Conservation (phyloP, 2,329 filamentous ascomycete genomes). For the Pseudopyrenochaeta lycopersici region DNA sequence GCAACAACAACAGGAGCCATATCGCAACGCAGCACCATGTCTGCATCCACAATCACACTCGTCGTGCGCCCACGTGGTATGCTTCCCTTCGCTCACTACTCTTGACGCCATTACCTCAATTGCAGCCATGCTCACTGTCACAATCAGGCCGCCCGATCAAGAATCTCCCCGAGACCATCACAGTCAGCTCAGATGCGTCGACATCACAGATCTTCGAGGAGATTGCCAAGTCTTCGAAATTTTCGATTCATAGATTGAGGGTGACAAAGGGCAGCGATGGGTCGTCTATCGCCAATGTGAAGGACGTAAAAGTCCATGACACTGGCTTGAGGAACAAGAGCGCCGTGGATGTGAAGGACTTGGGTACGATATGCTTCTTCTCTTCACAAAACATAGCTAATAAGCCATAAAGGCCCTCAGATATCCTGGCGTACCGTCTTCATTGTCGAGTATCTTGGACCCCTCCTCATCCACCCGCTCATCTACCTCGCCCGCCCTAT, state of each 20-base stretch:
- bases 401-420: constrained; percentile 72
- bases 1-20: constrained; percentile 8
- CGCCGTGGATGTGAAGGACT: constrained; percentile 85
- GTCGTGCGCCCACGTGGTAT: constrained; percentile 58
- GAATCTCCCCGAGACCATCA: constrained; percentile 66
- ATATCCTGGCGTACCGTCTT: constrained; percentile 94
- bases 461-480: constrained; percentile 84
- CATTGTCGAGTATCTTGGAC: constrained; percentile 92
- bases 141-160: constrained; percentile 68
- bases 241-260: constrained; percentile 67
- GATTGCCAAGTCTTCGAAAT: constrained; percentile 63
- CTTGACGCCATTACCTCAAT: background rate
- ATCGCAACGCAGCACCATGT: constrained; percentile 43
- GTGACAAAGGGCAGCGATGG: constrained; percentile 73
- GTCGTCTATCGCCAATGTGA: constrained; percentile 63
- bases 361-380: constrained; percentile 66
- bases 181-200: constrained; percentile 60
- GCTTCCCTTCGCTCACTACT: constrained; percentile 13
- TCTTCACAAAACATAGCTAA: constrained; percentile 4
- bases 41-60: constrained; percentile 54
- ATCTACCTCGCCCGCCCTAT: constrained; percentile 76
- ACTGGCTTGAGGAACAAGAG: constrained; percentile 67
- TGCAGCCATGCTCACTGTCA: constrained; percentile 5
- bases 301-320: constrained; percentile 61
- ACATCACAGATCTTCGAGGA: constrained; percentile 65